Evolutionary conservation across 73 alveolate genomes (phyloP).

Genomic region (Paramecium caudatum): DNA sequence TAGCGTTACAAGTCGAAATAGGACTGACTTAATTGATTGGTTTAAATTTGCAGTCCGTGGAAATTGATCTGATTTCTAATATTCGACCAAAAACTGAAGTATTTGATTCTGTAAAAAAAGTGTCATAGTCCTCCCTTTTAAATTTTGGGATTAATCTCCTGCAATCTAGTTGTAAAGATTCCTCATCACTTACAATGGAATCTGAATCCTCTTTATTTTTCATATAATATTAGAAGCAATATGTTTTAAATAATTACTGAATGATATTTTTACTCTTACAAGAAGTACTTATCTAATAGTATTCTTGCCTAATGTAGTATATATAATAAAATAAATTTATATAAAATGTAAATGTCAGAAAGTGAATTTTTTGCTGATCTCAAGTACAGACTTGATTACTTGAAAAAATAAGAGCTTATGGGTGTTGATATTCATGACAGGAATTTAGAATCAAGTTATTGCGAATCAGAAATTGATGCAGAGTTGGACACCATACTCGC

Average conservation of each 20-base stretch:
- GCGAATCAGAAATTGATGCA: conserved; percentile 58
- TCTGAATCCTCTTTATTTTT: conserved; percentile 1
- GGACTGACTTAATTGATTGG: neutral
- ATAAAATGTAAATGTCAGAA: conserved; percentile 59
- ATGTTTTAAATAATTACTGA: too few relatives aligned
- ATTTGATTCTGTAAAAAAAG: neutral
- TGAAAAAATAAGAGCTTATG: conserved; percentile 39
- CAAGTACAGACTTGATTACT: conserved; percentile 36
- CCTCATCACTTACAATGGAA: conserved; percentile 21
- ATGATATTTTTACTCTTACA: too few relatives aligned
- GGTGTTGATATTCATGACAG: conserved; percentile 68
- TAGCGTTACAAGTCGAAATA: neutral
- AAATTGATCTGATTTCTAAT: neutral
- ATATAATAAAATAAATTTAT: too few relatives aligned
- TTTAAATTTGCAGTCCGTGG: neutral
- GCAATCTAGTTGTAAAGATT: conserved; percentile 13
- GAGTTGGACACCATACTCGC: conserved; percentile 16
- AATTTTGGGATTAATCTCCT: conserved; percentile 6
- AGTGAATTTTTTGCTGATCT: conserved; percentile 61
- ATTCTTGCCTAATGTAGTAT: too few relatives aligned
- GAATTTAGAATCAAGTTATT: conserved; percentile 36
- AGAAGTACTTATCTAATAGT: too few relatives aligned
- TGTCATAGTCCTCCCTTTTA: conserved; percentile 12
- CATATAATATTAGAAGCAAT: too few relatives aligned
- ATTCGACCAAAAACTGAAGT: neutral